Evolutionary conservation across 139 green algal species (phyloP).

Genomic region (Tetradesmus obliquus): DNA sequence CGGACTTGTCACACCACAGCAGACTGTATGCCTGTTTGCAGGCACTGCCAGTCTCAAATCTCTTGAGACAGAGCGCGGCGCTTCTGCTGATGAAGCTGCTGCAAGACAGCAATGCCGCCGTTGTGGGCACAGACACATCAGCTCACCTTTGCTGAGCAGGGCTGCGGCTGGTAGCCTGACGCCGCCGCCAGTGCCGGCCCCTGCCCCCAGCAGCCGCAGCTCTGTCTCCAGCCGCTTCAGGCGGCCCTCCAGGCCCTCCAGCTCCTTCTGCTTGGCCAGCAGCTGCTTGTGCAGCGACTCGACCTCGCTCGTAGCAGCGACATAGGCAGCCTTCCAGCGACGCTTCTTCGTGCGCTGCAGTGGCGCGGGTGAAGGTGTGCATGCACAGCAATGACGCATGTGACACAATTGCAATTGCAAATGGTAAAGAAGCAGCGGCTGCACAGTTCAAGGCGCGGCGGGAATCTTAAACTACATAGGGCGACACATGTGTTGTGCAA

Average conservation of each 20-base stretch:
- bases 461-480: too few species aligned
- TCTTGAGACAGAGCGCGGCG: too few species aligned
- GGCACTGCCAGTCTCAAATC: too few species aligned
- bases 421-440: background rate
- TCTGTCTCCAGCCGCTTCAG: slow-evolving; percentile 34
- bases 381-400: background rate
- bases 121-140: background rate
- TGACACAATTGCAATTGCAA: background rate
- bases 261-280: slow-evolving; percentile 26
- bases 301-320: background rate
- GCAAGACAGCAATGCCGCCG: too few species aligned
- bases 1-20: too few species aligned
- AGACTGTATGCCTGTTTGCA: too few species aligned
- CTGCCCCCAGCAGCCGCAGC: slow-evolving; percentile 27
- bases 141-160: background rate
- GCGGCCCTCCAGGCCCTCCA: slow-evolving; percentile 18
- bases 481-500: too few species aligned
- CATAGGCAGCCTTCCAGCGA: slow-evolving; percentile 34
- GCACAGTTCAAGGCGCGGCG: too few species aligned
- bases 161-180: slow-evolving; percentile 8
- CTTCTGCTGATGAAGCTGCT: background rate
- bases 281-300: slow-evolving; percentile 36
- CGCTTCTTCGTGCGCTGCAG: slow-evolving; percentile 49
- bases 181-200: too few species aligned
- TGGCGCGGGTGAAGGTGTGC: too few species aligned